These are phyloP conservation scores for Cercospora sp. DNA, from an alignment of 2,329 filamentous ascomycete genomes.

Conservation along the genomic window DNA sequence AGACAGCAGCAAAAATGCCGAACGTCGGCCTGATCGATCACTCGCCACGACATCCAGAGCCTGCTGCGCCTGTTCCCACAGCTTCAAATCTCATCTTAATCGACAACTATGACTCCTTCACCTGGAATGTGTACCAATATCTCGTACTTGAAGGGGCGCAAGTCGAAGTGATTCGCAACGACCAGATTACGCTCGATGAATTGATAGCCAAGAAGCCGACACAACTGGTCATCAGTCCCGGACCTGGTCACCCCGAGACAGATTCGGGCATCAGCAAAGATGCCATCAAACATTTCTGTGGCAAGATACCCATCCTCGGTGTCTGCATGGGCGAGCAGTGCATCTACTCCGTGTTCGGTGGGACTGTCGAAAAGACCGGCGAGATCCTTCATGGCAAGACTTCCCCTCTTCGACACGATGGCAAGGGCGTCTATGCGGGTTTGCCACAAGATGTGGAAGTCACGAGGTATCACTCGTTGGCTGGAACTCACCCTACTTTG, in stretches of 20 bases:
- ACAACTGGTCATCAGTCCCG: constrained; percentile 91
- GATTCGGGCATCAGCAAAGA: constrained; percentile 93
- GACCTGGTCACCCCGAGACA: constrained; percentile 85
- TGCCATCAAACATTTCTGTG: constrained; percentile 85
- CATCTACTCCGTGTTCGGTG: constrained; percentile 91
- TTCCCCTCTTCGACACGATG: constrained; percentile 83
- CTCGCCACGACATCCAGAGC: constrained; percentile 80
- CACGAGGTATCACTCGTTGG: constrained; percentile 93
- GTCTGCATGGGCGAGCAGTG: constrained; percentile 99
- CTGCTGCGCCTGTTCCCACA: constrained; percentile 69
- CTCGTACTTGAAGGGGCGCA: constrained; percentile 91
- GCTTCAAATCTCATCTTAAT: constrained; percentile 92
- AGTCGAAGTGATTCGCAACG: constrained; percentile 88
- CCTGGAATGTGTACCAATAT: constrained; percentile 99
- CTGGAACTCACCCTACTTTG: constrained; percentile 83
- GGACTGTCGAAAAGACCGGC: constrained; percentile 85
- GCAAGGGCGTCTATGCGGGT: constrained; percentile 85
- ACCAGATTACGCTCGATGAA: constrained; percentile 83
- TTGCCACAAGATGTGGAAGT: constrained; percentile 79
- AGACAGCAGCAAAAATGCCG: constrained; percentile 27
- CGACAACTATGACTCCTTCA: constrained; percentile 99
- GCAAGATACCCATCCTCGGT: constrained; percentile 93
- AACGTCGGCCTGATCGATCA: constrained; percentile 65
- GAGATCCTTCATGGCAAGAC: constrained; percentile 98
- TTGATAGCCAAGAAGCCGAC: constrained; percentile 82